Percentiles rank a stretch among this genome's conserved stretches.
Evolutionary conservation across 495 filamentous ascomycete genomes (phyloP).

Genomic region (Aspergillus nidulans): DNA sequence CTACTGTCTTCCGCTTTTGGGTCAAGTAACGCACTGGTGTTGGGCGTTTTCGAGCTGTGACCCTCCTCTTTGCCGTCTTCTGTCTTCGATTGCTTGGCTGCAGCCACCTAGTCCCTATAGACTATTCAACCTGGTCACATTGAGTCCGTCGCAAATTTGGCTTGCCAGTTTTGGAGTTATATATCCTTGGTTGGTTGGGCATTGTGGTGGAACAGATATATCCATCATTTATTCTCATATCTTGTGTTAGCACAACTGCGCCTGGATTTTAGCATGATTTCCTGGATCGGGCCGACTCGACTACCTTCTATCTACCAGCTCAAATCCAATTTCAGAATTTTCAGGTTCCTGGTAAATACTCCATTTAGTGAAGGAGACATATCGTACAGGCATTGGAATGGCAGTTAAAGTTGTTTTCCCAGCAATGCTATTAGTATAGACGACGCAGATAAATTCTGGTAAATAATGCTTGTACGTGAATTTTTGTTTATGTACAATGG

Average conservation of each 20-base stretch:
- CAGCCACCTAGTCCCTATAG: too few relatives aligned
- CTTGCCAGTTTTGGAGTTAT: neutral
- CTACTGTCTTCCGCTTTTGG: neutral
- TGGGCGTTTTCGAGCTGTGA: constrained; percentile 20
- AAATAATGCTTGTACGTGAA: too few relatives aligned
- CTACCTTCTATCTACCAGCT: neutral
- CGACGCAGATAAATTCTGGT: too few relatives aligned
- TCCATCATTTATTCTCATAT: constrained; percentile 5
- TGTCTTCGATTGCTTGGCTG: neutral
- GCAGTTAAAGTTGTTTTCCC: too few relatives aligned
- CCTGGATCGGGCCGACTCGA: neutral
- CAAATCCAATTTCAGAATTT: too few relatives aligned
- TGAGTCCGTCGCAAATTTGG: neutral
- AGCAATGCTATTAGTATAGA: too few relatives aligned
- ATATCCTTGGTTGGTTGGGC: neutral
- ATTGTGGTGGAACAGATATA: neutral
- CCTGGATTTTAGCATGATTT: neutral
- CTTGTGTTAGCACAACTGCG: neutral
- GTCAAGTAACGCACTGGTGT: constrained; percentile 7
- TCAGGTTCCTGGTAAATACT: too few relatives aligned
- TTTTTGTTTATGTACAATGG: too few relatives aligned
- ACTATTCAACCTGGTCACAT: neutral
- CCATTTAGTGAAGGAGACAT: too few relatives aligned
- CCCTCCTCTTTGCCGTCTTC: neutral
- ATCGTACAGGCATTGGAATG: too few relatives aligned